Conservation (phyloP, 768 basidiomycete species). For the Phylloporus sp. region DNA sequence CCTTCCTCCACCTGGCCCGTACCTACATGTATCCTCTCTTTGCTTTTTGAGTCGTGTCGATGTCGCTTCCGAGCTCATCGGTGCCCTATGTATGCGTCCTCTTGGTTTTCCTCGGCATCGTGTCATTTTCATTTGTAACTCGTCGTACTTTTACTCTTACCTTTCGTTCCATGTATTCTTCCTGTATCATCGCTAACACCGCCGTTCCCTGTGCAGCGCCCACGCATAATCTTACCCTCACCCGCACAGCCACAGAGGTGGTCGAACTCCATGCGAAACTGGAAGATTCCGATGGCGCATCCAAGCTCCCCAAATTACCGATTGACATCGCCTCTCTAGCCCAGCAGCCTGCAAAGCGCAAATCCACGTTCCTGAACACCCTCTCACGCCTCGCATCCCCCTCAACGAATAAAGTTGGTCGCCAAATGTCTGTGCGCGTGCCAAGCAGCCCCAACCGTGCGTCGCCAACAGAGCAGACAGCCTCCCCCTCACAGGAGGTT, state of each 20-base stretch:
- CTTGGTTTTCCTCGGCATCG: slow-evolving; percentile 14
- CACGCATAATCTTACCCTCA: slow-evolving; percentile 86
- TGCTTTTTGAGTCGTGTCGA: slow-evolving; percentile 19
- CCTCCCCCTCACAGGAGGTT: slow-evolving; percentile 52
- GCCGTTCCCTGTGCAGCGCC: slow-evolving; percentile 53
- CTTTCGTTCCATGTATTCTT: slow-evolving; percentile 16
- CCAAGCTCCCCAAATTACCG: slow-evolving; percentile 59
- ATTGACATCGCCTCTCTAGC: slow-evolving; percentile 54
- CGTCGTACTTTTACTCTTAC: slow-evolving; percentile 10
- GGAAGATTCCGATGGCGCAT: slow-evolving; percentile 54
- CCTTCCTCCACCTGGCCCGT: slow-evolving; percentile 16
- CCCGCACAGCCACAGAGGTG: slow-evolving; percentile 71
- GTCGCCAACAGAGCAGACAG: slow-evolving; percentile 34
- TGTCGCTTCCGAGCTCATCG: slow-evolving; percentile 26
- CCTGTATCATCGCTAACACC: slow-evolving; percentile 26
- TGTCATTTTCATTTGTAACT: slow-evolving; percentile 10
- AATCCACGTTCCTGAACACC: slow-evolving; percentile 82
- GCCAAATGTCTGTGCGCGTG: slow-evolving; percentile 37
- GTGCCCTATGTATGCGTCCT: slow-evolving; percentile 18
- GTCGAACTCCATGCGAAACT: slow-evolving; percentile 82
- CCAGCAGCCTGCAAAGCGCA: slow-evolving; percentile 57
- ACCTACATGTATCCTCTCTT: slow-evolving; percentile 15
- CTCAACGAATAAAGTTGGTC: slow-evolving; percentile 48
- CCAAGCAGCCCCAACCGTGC: slow-evolving; percentile 31
- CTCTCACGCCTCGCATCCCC: slow-evolving; percentile 81